These are phyloP conservation scores for Blastocystis sp. DNA, from an alignment of 352 stramenopile genomes.

Conservation along the genomic window DNA sequence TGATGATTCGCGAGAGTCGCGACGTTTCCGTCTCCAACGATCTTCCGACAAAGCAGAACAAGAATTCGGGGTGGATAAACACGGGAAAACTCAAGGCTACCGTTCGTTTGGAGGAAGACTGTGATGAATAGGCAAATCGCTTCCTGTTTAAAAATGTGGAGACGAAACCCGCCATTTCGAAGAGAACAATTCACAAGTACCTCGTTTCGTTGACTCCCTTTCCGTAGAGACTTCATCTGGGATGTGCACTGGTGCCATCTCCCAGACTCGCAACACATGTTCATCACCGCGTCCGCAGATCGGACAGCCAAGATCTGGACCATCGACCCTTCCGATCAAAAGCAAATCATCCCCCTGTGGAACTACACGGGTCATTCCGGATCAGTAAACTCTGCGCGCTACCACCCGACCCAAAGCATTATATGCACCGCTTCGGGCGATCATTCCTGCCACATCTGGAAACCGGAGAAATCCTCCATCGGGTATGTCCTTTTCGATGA, in stretches of 20 bases:
- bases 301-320: constrained; percentile 44
- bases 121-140: constrained; percentile 46
- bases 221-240: constrained; percentile 51
- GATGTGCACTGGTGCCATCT: constrained; percentile 38
- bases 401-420: constrained; percentile 34
- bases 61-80: constrained; percentile 56
- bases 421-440: constrained; percentile 52
- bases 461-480: background rate
- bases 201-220: background rate
- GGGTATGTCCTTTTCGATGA: background rate
- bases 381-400: constrained; percentile 47
- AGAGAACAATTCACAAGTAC: constrained; percentile 38
- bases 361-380: constrained; percentile 38
- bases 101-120: background rate
- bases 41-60: constrained; percentile 18
- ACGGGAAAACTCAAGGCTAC: constrained; percentile 70
- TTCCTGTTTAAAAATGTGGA: constrained; percentile 65
- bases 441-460: constrained; percentile 65
- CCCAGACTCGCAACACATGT: background rate
- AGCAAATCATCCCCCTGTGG: background rate
- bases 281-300: constrained; percentile 32
- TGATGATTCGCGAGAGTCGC: constrained; percentile 27
- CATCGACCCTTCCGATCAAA: constrained; percentile 2
- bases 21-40: constrained; percentile 50
- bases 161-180: constrained; percentile 24